A percentile compares a stretch with the other conserved stretches of the same genome.
These are phyloP conservation scores for Leccinum olivaceopallidum DNA, from an alignment of 768 basidiomycete species.

Conservation along the genomic window DNA sequence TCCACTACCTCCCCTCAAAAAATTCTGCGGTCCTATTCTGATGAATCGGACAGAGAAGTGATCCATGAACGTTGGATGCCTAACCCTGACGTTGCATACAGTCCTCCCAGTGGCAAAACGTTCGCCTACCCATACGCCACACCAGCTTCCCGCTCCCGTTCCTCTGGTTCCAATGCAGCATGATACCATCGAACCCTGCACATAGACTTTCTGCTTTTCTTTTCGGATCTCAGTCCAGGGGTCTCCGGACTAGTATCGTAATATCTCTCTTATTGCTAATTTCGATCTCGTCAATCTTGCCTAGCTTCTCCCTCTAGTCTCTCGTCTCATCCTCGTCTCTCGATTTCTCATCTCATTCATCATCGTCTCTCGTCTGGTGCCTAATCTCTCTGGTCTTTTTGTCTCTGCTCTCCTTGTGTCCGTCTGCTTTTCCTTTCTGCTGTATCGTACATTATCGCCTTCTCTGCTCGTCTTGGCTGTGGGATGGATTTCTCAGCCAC, in stretches of 20 bases:
- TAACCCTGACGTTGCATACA: conserved; percentile 37
- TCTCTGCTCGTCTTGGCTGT: conserved; percentile 29
- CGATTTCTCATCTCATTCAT: conserved; percentile 12
- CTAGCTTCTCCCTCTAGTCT: conserved; percentile 22
- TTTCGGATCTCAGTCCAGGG: conserved; percentile 28
- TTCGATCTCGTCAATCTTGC: conserved; percentile 27
- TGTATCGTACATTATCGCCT: conserved; percentile 35
- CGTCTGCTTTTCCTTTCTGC: conserved; percentile 16
- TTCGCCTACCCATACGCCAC: conserved; percentile 30
- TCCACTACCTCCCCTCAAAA: conserved; percentile 48
- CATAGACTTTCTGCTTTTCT: conserved; percentile 25
- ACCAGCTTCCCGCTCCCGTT: conserved; percentile 27
- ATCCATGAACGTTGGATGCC: conserved; percentile 72
- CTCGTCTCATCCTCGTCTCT: conserved; percentile 6
- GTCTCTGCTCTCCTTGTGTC: conserved; percentile 33
- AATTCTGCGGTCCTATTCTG: conserved; percentile 61
- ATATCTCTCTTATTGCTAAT: conserved; percentile 38
- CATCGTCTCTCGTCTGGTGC: conserved; percentile 15
- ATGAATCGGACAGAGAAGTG: conserved; percentile 57
- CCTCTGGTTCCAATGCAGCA: conserved; percentile 37
- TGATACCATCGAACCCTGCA: conserved; percentile 25
- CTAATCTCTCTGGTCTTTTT: conserved; percentile 17
- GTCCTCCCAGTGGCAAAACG: conserved; percentile 37
- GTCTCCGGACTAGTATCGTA: conserved; percentile 33
- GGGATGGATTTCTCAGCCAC: conserved; percentile 34